Evolutionary conservation across 305 asterid species (phyloP).

Genomic region (Fraxinus nigra): DNA sequence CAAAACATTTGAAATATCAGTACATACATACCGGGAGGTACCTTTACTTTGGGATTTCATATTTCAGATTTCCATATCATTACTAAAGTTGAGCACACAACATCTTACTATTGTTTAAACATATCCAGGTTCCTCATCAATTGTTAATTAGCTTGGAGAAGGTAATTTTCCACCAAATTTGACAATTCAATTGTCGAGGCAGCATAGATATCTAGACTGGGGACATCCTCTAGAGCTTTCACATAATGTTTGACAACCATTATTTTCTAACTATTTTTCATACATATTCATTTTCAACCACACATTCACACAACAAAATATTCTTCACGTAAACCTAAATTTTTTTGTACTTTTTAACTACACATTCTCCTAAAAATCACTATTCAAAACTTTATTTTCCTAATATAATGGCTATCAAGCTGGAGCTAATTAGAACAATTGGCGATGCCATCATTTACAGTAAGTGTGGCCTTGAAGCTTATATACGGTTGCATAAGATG

Average conservation of each 20-base stretch:
- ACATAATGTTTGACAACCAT: background rate
- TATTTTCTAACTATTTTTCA: too few relatives aligned
- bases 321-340: too few relatives aligned
- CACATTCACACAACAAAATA: too few relatives aligned
- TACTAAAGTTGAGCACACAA: too few relatives aligned
- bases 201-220: slow-evolving; percentile 26
- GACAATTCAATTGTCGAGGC: background rate
- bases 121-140: background rate
- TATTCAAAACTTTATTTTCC: too few relatives aligned
- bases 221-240: slow-evolving; percentile 1
- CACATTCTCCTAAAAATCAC: too few relatives aligned
- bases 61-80: background rate
- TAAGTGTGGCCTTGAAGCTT: slow-evolving; percentile 19
- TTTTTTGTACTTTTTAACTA: too few relatives aligned
- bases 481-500: slow-evolving; percentile 26
- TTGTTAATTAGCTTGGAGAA: slow-evolving; percentile 13
- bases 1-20: background rate
- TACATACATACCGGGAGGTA: background rate
- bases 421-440: background rate
- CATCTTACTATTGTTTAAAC: background rate
- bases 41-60: background rate
- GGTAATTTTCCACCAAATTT: slow-evolving; percentile 31
- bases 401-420: too few relatives aligned
- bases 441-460: slow-evolving; percentile 11
- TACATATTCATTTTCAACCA: too few relatives aligned